Base-by-base conservation (phyloP, 306 rosid genomes). In the Oxytropis ochrocephala region DNA sequence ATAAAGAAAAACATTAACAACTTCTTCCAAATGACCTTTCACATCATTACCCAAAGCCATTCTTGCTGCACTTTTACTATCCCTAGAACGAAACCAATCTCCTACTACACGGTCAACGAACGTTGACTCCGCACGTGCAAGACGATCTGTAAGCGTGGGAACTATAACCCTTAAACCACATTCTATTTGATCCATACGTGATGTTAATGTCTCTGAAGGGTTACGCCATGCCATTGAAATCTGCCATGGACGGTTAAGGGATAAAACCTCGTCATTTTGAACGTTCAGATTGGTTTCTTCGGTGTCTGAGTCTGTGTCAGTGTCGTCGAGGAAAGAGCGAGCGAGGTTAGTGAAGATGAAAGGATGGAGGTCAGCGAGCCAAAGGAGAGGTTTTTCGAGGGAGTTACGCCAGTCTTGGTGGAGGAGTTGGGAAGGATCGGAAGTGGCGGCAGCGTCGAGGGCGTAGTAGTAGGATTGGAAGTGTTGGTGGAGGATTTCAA, bases 331-430 rank as follows among this genome's bases (percentile, higher is more conserved):
- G 70, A 84, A 84, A 59, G 88, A 85, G 12, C 85, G 88, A 10
- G 88, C 83, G 67, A 87, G 88, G 79, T 82, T 74, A 58, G 81
- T 85, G 90, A 90, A 85, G 80, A 87, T 72, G 84, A 77, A 85
- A 11, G 95, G 96, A 52, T 87, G 91, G 78, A 87, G 75, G 42
- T 90, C 91, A 62, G 84, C 88, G 67, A 91, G 83, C 87, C 90
- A 91, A 72, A 88, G 83, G 73, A 88, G 89, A 50, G 97, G 95
- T 48, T 74, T 82, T 70, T 86, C 90, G 51, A 88, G 78, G 70
- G 91, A 57, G 75, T 64, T 76, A 55, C 89, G 92, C 90, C 92
- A 91, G 2, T 74, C 78, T 10, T 88, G 87, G 77, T 73, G 59
- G 75, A 91, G 86, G 57, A 91, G 69, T 41, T 75, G 87, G 16